Evolutionary conservation across 805 yeast genomes (phyloP), one percentile per base, ranked within the genome.

Genomic region (Torulaspora indica): DNA sequence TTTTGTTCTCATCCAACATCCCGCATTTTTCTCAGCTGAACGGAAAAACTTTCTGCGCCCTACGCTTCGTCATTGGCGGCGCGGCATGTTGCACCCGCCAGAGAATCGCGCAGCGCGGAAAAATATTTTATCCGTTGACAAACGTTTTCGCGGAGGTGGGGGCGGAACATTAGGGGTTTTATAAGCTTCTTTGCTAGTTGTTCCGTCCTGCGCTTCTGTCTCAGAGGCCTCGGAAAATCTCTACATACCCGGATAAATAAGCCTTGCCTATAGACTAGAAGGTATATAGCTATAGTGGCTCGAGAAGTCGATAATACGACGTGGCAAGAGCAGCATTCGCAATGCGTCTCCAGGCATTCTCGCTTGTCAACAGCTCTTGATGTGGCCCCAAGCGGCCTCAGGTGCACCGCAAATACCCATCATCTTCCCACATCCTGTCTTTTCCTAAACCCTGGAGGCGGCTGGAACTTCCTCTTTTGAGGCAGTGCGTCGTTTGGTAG

Each of bases 391-490:
- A 20, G 5, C 22, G 4, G 5, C 5, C 17, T 8, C 20, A 14
- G 34, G 7, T 3, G 12, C 15, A 17, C 5, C 34, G 18, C 20
- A 17, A 8, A 8, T 36, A 6, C 3, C 18, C 7, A 14, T 35
- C 31, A 23, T 23, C 23, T 24, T 13, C 12, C 15, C 8, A 18
- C 14, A 10, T 28, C 30, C 35, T 38, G 42, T 15, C 46, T 46
- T 25, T 40, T 40, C 28, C 35, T 66, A 53, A 72, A 71, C 1
- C 76, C 76, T 15, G 75, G 75, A 4, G 76, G 74, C 13, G 77
- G 77, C 51, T 72, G 70, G 48, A 74, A 75, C 7, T 70, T 69
- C 40, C 67, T 54, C 31, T 69, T 40, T 28, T 49, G 51, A n/a
- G 38, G 50, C 5, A 35, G 14, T 7, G 35, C 43, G 71, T 68